Base-by-base conservation (phyloP, 1,139 yeast species). In the Sugiyamaella neomexicana region DNA sequence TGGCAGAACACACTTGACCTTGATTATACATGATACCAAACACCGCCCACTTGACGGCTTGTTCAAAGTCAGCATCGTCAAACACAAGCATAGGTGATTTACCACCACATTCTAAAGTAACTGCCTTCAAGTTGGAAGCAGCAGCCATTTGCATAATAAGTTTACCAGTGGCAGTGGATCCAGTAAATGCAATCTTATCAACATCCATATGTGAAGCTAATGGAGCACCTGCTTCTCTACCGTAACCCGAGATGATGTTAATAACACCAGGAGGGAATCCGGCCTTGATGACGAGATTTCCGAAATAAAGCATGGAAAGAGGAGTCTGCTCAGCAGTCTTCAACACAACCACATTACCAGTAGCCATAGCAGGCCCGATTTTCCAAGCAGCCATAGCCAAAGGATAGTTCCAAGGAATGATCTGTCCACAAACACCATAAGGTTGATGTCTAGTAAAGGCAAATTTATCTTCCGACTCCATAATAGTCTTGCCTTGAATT, bases 391-490 rank as follows among this genome's bases (percentile, higher is more conserved):
- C 79, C 89, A 87, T 87, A 72, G 85, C 78, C 64, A 86, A 68
- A 60, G 96, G 95, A 80, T 86, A 89, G 72, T 89, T 89, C 95
- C 96, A 89, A 61, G 96, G 96, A 59, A 88, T 87, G 64, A 89
- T 87, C 69, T 86, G 91, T 57, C 95, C 96, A 74, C 93, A 86
- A 49, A 89, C 95, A 66, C 96, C 96, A 61, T 85, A 75, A 58
- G 96, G 95, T 70, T 87, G 95, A 60, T 80, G 79, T 55, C 74
- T 68, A 16, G 85, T 80, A 73, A 81, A 86, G 61, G 81, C 83
- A 65, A 86, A 77, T 54, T 65, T 67, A 65, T 83, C 82, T 50
- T 76, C 75, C 65, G 83, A 85, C 56, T 85, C 82, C 66, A 83
- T 82, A 63, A 87, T 82, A 54, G 83, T 79, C 64, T 80, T 79